Conservation (phyloP, 163 green algal genomes). For the Prototheca cutis region DNA sequence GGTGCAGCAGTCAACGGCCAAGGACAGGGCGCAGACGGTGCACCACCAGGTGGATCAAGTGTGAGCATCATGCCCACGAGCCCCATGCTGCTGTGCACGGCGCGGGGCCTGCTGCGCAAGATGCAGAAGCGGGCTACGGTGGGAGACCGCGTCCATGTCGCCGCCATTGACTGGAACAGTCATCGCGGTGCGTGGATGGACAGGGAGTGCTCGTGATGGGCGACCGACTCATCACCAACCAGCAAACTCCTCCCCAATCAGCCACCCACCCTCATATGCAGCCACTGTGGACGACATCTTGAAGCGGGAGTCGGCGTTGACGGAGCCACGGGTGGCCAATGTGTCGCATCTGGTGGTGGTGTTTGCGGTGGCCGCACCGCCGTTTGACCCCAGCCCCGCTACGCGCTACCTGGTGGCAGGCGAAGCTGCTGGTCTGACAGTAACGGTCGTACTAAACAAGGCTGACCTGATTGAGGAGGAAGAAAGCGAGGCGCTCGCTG, state of each 20-base stretch:
- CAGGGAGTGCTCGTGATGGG: not conserved
- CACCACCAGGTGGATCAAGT: too few relatives aligned
- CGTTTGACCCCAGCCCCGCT: conserved; percentile 66
- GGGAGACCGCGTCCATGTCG: conserved; percentile 54
- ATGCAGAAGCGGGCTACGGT: conserved; percentile 79
- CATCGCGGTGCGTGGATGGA: conserved; percentile 21
- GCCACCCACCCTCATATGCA: not conserved
- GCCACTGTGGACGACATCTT: conserved; percentile 27
- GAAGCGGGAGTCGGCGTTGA: conserved; percentile 12
- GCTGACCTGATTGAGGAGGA: conserved; percentile 55
- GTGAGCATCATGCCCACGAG: too few relatives aligned
- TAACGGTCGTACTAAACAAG: conserved; percentile 90
- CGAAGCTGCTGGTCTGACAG: conserved; percentile 61
- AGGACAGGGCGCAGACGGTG: too few relatives aligned
- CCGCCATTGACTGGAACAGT: conserved; percentile 45
- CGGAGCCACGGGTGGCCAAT: conserved; percentile 82
- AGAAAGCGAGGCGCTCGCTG: conserved; percentile 27
- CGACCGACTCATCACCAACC: not conserved
- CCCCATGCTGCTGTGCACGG: conserved; percentile 69
- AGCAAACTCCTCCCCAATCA: not conserved
- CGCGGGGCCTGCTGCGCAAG: conserved; percentile 82
- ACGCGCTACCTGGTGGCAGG: conserved; percentile 78
- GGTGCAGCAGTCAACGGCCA: too few relatives aligned
- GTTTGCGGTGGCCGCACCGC: conserved; percentile 55
- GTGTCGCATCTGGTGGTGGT: conserved; percentile 72